Base-by-base conservation (phyloP, 495 filamentous ascomycete species). In the Penicillium verhagenii region DNA sequence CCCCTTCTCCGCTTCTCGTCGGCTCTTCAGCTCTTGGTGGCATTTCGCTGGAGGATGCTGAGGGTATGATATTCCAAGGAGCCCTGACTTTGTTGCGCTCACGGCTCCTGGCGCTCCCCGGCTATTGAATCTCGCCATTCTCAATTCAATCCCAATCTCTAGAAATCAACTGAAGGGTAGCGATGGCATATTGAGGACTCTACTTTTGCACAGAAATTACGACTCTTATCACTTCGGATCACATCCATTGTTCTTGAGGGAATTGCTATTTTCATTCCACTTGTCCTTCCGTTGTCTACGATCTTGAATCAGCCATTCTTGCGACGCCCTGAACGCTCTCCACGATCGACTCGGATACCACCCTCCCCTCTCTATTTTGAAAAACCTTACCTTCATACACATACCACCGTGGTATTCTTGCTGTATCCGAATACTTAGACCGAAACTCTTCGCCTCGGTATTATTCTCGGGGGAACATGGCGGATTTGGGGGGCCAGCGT, bases 401-500 rank as follows among this genome's bases (percentile, higher is more conserved):
- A 28, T 24, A 16, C 19, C 33, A 48, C 16, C 8, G 3, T 33
- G 3, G 26, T 18, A 48, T 19, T 28, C 8, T 33, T 11, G 11
- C 21, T 10, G 5, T 48, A 2, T 26, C 10, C 23, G 19, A n/a
- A 25, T 23, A 8, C 26, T 33, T 31, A 16, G 38, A 43, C 13
- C 23, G 16, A 23, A 16, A 19, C 40, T n/a, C 24, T 10, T 45
- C 23, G 35, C 45, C 50, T 58, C 29, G 43, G 50, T 42, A 20
- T 29, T 47, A 40, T 28, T 4, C 23, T 45, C 23, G 42, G 42
- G 53, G 54, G 33, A 80, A 54, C 61, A 96, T 96, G 92, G 89
- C 92, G 72, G 90, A 96, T 71, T 90, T 94, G 73, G 74, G 82
- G 58, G 65, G 79, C 50, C 89, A 90, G 70, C 87, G 89, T 69